These are phyloP conservation scores for Russula ochroleuca DNA, from an alignment of 768 basidiomycete species.

Conservation along the genomic window DNA sequence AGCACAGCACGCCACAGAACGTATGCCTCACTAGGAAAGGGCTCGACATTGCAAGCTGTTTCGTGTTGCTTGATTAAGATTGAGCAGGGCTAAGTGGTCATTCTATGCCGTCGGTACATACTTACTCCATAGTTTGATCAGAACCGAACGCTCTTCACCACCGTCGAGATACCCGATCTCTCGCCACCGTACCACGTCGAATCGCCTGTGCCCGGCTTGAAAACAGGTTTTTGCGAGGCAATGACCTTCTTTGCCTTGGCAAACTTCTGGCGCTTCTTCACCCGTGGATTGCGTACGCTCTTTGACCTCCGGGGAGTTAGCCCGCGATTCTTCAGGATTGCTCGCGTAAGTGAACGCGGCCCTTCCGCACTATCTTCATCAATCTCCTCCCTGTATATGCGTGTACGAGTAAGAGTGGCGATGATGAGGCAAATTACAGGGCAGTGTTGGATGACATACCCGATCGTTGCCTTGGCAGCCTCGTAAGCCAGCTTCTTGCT, in stretches of 20 bases:
- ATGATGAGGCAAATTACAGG: background rate
- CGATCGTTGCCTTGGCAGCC: conserved; percentile 47
- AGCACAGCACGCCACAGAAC: background rate
- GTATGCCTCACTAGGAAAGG: background rate
- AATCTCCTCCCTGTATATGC: conserved; percentile 31
- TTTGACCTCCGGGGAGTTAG: conserved; percentile 88
- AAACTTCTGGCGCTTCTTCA: conserved; percentile 92
- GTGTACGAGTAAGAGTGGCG: conserved; percentile 5
- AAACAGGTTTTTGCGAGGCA: conserved; percentile 85
- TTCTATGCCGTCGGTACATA: background rate
- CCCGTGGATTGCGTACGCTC: conserved; percentile 89
- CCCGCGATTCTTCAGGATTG: conserved; percentile 92
- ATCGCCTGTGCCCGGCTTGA: conserved; percentile 77
- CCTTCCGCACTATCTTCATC: conserved; percentile 50
- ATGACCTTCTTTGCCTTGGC: conserved; percentile 95
- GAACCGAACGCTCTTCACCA: conserved; percentile 80
- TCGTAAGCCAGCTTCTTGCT: conserved; percentile 83
- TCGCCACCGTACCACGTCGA: conserved; percentile 85
- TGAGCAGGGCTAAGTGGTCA: background rate
- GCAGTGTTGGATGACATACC: conserved; percentile 42
- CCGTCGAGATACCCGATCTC: conserved; percentile 85
- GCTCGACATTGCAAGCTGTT: background rate
- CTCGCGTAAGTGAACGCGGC: conserved; percentile 82
- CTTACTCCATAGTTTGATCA: conserved; percentile 15
- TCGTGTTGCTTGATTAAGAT: background rate